phyloP scores from a whole-genome alignment of 345 rosid species.

The Pistacia vera region DNA sequence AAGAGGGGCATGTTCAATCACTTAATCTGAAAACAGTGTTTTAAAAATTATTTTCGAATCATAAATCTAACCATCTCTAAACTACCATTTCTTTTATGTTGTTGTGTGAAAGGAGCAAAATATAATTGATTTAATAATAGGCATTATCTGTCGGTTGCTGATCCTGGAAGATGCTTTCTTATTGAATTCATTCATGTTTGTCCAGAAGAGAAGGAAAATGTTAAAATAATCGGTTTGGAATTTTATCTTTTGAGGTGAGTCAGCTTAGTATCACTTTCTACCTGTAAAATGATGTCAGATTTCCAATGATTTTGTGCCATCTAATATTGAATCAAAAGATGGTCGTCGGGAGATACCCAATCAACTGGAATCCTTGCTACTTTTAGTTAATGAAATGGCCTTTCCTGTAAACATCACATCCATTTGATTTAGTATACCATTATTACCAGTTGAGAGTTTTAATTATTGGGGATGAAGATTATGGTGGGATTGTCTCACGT shows the following conservation, averaged over 20 bases:
- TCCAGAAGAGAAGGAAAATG: neutral
- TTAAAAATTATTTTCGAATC: too few relatives aligned
- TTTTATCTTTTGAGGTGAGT: neutral
- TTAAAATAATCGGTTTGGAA: neutral
- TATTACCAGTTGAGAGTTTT: neutral
- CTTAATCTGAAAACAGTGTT: too few relatives aligned
- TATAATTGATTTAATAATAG: too few relatives aligned
- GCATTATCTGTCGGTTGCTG: neutral
- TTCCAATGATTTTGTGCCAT: conserved; percentile 9
- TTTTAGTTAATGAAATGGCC: too few relatives aligned
- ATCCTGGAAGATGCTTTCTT: conserved; percentile 1
- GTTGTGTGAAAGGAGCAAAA: too few relatives aligned
- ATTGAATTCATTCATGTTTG: neutral
- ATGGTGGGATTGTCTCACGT: neutral
- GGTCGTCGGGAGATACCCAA: too few relatives aligned
- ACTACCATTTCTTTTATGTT: too few relatives aligned
- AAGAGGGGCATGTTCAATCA: too few relatives aligned
- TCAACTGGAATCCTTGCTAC: too few relatives aligned
- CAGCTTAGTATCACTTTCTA: conserved; percentile 1
- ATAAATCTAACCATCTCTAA: too few relatives aligned
- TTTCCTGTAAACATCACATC: neutral
- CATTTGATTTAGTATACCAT: too few relatives aligned
- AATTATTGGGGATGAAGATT: neutral
- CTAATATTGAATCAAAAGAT: neutral
- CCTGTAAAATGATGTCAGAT: neutral